Evolutionary conservation across 371 early-diverging fungal genomes (phyloP).

Genomic region (Nematocida displodere): DNA sequence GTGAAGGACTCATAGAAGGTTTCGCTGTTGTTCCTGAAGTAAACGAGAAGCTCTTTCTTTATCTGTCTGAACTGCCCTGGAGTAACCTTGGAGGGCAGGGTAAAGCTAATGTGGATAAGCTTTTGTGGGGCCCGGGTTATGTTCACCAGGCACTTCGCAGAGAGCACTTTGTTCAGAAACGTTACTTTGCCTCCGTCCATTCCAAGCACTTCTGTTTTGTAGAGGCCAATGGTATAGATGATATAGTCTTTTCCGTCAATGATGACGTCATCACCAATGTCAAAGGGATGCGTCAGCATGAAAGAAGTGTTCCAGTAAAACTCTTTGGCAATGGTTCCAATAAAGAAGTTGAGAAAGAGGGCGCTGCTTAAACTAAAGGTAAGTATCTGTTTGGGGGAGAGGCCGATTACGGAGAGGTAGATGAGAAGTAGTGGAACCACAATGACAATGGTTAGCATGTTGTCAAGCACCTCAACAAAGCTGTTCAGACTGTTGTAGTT

Average conservation of each 20-base stretch:
- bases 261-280: slow-evolving; percentile 66
- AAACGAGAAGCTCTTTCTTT: slow-evolving; percentile 58
- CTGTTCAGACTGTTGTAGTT: slow-evolving; percentile 48
- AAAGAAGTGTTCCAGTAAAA: slow-evolving; percentile 60
- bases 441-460: slow-evolving; percentile 42
- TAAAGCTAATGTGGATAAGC: slow-evolving; percentile 61
- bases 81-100: slow-evolving; percentile 45
- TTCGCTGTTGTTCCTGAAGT: slow-evolving; percentile 44
- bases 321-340: slow-evolving; percentile 57
- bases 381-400: slow-evolving; percentile 59
- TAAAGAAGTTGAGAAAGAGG: slow-evolving; percentile 61
- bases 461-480: slow-evolving; percentile 58
- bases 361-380: slow-evolving; percentile 63
- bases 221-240: slow-evolving; percentile 59
- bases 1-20: slow-evolving; percentile 63
- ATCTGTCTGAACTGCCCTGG: slow-evolving; percentile 44
- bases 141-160: slow-evolving; percentile 62
- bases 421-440: slow-evolving; percentile 49
- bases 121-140: slow-evolving; percentile 66
- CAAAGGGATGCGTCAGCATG: slow-evolving; percentile 65
- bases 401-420: slow-evolving; percentile 62
- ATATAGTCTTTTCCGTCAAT: slow-evolving; percentile 58
- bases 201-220: slow-evolving; percentile 59
- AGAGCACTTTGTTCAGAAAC: slow-evolving; percentile 63
- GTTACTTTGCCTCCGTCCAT: slow-evolving; percentile 64